Evolutionary conservation across 129 eudicot species (phyloP).

Genomic region (Flaveria sonorensis): DNA sequence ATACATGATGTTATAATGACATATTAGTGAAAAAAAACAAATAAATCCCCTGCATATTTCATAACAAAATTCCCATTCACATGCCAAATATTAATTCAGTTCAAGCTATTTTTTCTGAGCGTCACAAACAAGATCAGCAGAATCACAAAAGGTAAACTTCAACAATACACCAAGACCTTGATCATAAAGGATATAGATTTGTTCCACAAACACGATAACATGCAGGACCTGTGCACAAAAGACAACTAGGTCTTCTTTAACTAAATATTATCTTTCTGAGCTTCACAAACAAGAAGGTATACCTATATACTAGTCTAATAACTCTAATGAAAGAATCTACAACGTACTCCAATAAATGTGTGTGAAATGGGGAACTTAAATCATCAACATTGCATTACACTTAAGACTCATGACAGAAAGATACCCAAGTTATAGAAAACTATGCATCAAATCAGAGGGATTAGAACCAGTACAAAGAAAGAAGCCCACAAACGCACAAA

Average conservation of each 20-base stretch:
- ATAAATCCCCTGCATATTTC: not conserved
- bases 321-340: not conserved
- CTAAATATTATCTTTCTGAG: not conserved
- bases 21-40: constrained; percentile 15
- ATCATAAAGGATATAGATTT: not conserved
- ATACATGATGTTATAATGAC: not conserved
- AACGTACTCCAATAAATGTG: not conserved
- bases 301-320: too few relatives aligned
- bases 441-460: not conserved
- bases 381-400: constrained; percentile 1
- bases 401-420: not conserved
- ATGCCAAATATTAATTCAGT: not conserved
- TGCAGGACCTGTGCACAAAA: not conserved
- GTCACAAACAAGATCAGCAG: not conserved
- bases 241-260: not conserved
- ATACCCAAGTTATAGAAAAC: not conserved
- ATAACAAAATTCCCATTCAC: not conserved
- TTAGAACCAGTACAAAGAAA: not conserved
- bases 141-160: constrained; percentile 9
- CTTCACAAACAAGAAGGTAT: not conserved
- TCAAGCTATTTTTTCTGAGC: not conserved
- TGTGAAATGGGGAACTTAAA: not conserved
- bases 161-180: not conserved
- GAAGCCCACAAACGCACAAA: not conserved
- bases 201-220: not conserved